Conservation (phyloP, 1,139 yeast genomes). For the Nakaseomyces kungkrabaensis region DNA sequence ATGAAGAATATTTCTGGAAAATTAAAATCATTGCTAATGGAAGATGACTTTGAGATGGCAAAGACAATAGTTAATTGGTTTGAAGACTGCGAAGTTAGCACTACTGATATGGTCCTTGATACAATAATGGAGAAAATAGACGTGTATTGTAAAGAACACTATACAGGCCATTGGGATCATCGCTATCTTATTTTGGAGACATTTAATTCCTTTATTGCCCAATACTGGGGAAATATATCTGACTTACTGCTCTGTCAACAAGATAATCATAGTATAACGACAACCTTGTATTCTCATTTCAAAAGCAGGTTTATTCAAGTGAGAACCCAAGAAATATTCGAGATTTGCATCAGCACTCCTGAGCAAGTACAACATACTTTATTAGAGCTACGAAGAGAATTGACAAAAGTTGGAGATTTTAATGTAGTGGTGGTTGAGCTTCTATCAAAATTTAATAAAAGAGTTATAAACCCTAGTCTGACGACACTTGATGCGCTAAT, state of each 20-base stretch:
- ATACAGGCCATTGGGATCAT: slow-evolving; percentile 36
- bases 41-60: slow-evolving; percentile 24
- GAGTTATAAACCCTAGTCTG: slow-evolving; percentile 70
- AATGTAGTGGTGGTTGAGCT: slow-evolving; percentile 37
- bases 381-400: slow-evolving; percentile 49
- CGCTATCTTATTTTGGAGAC: slow-evolving; percentile 32
- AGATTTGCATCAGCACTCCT: slow-evolving; percentile 43
- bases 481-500: slow-evolving; percentile 67
- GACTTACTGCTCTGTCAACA: slow-evolving; percentile 17
- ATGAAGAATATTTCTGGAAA: slow-evolving; percentile 9
- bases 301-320: slow-evolving; percentile 29
- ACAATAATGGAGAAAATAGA: slow-evolving; percentile 37
- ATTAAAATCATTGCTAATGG: slow-evolving; percentile 12
- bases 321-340: slow-evolving; percentile 56
- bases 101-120: slow-evolving; percentile 32
- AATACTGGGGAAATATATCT: slow-evolving; percentile 18
- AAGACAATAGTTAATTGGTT: slow-evolving; percentile 20
- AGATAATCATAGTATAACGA: slow-evolving; percentile 30
- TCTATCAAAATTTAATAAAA: slow-evolving; percentile 38
- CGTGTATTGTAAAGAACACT: slow-evolving; percentile 30
- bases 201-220: slow-evolving; percentile 20
- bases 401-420: slow-evolving; percentile 17
- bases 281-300: slow-evolving; percentile 19
- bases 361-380: slow-evolving; percentile 55
- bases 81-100: slow-evolving; percentile 12